Conservation (phyloP, 2,329 filamentous ascomycete species). For the Trichothecium roseum region DNA sequence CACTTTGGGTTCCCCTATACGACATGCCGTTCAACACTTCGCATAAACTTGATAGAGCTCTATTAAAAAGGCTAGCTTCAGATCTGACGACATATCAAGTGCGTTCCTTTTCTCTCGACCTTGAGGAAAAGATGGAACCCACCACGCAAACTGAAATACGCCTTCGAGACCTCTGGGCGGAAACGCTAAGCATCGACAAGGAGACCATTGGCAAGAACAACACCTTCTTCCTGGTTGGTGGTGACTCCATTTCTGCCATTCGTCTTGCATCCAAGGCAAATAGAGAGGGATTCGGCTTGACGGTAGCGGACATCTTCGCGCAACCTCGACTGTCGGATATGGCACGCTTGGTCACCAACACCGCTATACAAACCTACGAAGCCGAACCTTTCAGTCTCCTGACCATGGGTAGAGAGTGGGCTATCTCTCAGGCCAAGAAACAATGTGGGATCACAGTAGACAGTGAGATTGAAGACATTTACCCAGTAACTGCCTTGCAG, state of each 20-base stretch:
- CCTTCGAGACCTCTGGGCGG: slow-evolving; percentile 29
- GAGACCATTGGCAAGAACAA: slow-evolving; percentile 3
- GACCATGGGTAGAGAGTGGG: neutral
- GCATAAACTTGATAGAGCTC: neutral
- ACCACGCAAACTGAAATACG: slow-evolving; percentile 7
- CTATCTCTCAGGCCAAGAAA: slow-evolving; percentile 2
- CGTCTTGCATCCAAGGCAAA: slow-evolving; percentile 3
- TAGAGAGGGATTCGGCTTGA: neutral
- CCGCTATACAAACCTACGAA: neutral
- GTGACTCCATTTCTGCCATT: slow-evolving; percentile 8
- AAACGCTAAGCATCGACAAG: slow-evolving; percentile 1
- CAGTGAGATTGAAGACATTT: slow-evolving; percentile 30
- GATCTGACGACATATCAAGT: slow-evolving; percentile 1
- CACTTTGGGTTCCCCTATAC: slow-evolving; percentile 4
- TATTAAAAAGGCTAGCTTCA: neutral
- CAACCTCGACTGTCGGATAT: neutral
- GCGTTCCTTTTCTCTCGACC: neutral
- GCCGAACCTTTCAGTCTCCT: neutral
- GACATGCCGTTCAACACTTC: neutral
- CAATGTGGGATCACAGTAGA: slow-evolving; percentile 3
- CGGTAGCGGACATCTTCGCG: slow-evolving; percentile 1
- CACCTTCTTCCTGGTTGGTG: slow-evolving; percentile 7
- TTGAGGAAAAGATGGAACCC: neutral
- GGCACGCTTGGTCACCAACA: neutral
- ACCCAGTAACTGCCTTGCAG: slow-evolving; percentile 37